Conservation (phyloP, 306 rosid species). For the Castanea crenata region DNA sequence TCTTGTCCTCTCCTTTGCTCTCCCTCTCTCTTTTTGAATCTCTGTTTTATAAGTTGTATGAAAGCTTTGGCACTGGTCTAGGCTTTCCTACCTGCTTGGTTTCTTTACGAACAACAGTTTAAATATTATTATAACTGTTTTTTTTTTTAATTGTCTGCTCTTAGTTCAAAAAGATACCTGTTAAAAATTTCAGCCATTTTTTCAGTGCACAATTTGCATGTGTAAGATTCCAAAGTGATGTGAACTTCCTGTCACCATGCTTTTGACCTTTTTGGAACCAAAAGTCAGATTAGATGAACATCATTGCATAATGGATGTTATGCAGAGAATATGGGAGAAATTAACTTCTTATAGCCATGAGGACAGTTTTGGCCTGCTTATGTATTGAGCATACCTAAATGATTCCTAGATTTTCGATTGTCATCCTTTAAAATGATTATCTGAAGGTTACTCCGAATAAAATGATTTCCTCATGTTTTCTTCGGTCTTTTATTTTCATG, state of each 20-base stretch:
- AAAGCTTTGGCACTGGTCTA: neutral
- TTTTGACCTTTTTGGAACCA: no score
- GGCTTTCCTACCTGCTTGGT: neutral
- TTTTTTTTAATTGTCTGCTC: neutral
- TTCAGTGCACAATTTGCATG: neutral
- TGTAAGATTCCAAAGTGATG: neutral
- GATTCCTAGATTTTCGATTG: neutral
- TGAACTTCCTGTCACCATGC: neutral
- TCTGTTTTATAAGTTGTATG: neutral
- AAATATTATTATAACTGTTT: neutral
- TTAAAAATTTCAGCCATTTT: neutral
- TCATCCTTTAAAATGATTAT: neutral
- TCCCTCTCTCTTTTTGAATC: neutral
- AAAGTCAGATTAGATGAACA: no score
- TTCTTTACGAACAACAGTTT: neutral
- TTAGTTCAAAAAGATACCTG: neutral
- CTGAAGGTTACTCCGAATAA: neutral
- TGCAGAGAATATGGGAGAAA: no score
- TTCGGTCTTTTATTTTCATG: no score
- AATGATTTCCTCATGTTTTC: neutral
- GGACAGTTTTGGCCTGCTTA: neutral
- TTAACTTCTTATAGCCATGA: no score
- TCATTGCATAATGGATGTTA: no score
- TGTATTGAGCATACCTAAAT: neutral
- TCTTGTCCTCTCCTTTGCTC: neutral